A percentile compares a stretch with the other conserved stretches of the same genome.
phyloP scores from a whole-genome alignment of 73 alveolate genomes.

The Stentor coeruleus region DNA sequence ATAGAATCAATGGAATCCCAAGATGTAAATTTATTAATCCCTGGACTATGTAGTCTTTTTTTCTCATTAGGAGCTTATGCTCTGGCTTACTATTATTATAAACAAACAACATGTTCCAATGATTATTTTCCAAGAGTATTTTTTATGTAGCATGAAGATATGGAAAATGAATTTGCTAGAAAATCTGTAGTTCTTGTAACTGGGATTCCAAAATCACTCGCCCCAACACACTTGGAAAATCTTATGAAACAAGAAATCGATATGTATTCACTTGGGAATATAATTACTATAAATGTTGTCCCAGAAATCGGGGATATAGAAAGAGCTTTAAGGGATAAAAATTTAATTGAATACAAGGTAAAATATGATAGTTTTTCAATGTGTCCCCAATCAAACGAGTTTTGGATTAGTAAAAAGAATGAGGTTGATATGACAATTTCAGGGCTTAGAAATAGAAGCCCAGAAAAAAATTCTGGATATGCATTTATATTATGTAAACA shows the following conservation, averaged over 20 bases:
- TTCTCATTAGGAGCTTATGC: conserved; percentile 3
- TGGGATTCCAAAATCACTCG: not conserved
- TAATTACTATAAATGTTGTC: not conserved
- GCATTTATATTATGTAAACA: conserved; percentile 18
- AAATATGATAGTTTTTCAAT: not conserved
- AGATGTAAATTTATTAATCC: not conserved
- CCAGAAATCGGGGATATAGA: not conserved
- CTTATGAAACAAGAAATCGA: not conserved
- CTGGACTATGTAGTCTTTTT: conserved; percentile 12
- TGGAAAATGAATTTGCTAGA: not conserved
- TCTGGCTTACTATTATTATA: not conserved
- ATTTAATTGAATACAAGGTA: not conserved
- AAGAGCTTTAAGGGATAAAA: not conserved
- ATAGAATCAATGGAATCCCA: not conserved
- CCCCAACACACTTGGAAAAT: not conserved
- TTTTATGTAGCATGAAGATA: conserved; percentile 12
- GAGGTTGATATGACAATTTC: not conserved
- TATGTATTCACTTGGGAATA: not conserved
- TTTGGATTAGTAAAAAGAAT: not conserved
- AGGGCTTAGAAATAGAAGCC: no score
- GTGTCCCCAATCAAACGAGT: not conserved
- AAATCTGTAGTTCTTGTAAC: not conserved
- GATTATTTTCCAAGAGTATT: not conserved
- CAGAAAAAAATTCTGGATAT: not conserved
- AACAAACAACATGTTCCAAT: not conserved